Percentiles rank a stretch among this genome's conserved stretches.
Evolutionary conservation across 163 green algal genomes (phyloP).

Genomic region (Chlamydomonas reinhardtii): DNA sequence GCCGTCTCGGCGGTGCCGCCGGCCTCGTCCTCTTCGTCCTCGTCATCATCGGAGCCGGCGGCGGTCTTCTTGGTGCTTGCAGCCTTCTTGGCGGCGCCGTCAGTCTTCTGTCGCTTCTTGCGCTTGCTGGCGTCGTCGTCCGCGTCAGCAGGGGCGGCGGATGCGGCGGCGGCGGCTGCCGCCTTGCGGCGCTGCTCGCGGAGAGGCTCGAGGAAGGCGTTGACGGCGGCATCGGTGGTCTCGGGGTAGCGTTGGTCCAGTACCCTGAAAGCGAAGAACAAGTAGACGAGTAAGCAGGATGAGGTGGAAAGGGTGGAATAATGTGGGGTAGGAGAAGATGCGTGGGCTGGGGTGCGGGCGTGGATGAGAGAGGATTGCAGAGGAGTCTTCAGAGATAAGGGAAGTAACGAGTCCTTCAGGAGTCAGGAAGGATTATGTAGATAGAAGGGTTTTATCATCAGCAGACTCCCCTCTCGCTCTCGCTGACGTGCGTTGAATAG

Average conservation of each 20-base stretch:
- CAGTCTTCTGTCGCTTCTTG: constrained; percentile 10
- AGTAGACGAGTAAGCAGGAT: not conserved
- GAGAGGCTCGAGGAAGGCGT: constrained; percentile 50
- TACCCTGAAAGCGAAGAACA: not conserved
- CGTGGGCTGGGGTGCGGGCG: not conserved
- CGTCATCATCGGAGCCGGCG: not conserved
- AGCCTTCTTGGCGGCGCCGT: not conserved
- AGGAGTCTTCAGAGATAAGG: constrained; percentile 53
- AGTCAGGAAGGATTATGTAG: not conserved
- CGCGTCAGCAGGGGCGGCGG: not conserved
- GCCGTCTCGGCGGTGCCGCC: constrained; percentile 4
- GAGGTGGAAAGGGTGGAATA: too few relatives aligned
- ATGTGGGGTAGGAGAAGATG: not conserved
- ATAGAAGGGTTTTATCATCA: constrained; percentile 26
- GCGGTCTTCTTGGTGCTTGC: not conserved
- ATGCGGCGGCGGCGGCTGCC: not conserved
- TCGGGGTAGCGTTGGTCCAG: constrained; percentile 69
- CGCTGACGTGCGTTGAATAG: not conserved
- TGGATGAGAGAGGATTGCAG: not conserved
- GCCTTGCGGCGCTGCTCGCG: constrained; percentile 10
- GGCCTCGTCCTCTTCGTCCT: not conserved
- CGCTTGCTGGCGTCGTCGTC: not conserved
- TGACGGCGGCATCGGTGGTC: constrained; percentile 71
- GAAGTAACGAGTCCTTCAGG: constrained; percentile 35
- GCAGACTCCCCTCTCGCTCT: not conserved